Conservation (phyloP, 352 stramenopile genomes). For the Globisporangium iwayamae region DNA sequence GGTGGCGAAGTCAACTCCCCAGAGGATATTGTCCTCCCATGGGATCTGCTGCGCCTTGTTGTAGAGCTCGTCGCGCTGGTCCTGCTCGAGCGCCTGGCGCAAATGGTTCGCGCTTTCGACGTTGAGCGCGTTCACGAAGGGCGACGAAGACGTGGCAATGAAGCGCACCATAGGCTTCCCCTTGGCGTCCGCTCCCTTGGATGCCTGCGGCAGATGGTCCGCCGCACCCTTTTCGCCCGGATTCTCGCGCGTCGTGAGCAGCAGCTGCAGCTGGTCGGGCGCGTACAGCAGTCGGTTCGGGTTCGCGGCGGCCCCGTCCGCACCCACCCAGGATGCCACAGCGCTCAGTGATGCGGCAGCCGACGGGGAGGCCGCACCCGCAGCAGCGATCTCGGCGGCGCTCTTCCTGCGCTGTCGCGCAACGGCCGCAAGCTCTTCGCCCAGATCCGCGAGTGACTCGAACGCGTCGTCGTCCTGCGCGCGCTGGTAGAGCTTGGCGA, state of each 20-base stretch:
- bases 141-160: slow-evolving; percentile 43
- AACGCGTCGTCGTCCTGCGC: no score
- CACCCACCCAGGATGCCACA: no score
- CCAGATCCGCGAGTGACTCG: no score
- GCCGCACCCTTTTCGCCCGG: slow-evolving; percentile 27
- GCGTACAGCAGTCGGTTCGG: slow-evolving; percentile 26
- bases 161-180: slow-evolving; percentile 79
- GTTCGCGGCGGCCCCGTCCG: no score
- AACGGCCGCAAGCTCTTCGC: no score
- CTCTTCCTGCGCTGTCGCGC: no score
- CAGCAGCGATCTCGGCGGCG: no score
- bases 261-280: slow-evolving; percentile 58
- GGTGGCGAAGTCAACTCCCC: slow-evolving; percentile 55
- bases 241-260: slow-evolving; percentile 54
- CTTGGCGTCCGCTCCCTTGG: slow-evolving; percentile 29
- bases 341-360: no score
- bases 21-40: slow-evolving; percentile 83
- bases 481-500: no score
- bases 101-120: slow-evolving; percentile 15
- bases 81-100: slow-evolving; percentile 18
- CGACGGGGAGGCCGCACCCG: no score
- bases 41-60: slow-evolving; percentile 76
- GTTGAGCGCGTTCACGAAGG: slow-evolving; percentile 45
- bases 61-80: slow-evolving; percentile 58
- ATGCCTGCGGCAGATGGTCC: slow-evolving; percentile 36